These are phyloP conservation scores for Dryadomyces sulphureus DNA, from an alignment of 2,329 filamentous ascomycete species.

Conservation along the genomic window DNA sequence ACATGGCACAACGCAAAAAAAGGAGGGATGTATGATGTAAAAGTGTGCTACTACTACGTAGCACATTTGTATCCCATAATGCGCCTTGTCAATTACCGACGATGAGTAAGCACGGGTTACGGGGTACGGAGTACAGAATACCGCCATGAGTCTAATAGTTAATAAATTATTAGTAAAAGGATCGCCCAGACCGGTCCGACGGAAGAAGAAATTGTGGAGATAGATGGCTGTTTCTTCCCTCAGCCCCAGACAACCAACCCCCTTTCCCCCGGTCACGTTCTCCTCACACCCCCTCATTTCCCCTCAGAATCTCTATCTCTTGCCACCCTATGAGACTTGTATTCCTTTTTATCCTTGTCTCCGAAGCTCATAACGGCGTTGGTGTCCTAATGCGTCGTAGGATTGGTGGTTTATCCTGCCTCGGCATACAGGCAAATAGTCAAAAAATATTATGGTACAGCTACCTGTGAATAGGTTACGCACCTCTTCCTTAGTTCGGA, in stretches of 20 bases:
- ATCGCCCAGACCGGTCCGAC: neutral
- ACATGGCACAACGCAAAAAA: too few relatives aligned
- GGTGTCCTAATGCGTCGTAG: neutral
- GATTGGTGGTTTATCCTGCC: neutral
- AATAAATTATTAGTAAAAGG: neutral
- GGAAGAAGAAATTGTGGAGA: neutral
- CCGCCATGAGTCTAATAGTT: neutral
- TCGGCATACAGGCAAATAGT: too few relatives aligned
- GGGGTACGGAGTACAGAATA: too few relatives aligned
- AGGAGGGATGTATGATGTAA: too few relatives aligned
- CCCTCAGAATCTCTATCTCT: neutral
- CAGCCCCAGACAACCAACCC: neutral
- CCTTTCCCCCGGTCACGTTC: neutral
- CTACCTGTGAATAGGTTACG: too few relatives aligned
- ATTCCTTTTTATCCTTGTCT: conserved; percentile 5
- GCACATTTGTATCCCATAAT: too few relatives aligned
- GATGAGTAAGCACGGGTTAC: too few relatives aligned
- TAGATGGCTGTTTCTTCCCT: neutral
- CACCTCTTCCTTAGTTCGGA: too few relatives aligned
- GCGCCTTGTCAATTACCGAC: too few relatives aligned
- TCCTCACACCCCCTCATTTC: neutral
- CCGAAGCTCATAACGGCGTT: conserved; percentile 1
- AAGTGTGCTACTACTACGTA: too few relatives aligned
- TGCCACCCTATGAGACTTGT: neutral
- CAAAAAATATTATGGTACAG: too few relatives aligned